These are phyloP conservation scores for Wickerhamomyces bovis DNA, from an alignment of 805 yeast genomes.

Conservation along the genomic window DNA sequence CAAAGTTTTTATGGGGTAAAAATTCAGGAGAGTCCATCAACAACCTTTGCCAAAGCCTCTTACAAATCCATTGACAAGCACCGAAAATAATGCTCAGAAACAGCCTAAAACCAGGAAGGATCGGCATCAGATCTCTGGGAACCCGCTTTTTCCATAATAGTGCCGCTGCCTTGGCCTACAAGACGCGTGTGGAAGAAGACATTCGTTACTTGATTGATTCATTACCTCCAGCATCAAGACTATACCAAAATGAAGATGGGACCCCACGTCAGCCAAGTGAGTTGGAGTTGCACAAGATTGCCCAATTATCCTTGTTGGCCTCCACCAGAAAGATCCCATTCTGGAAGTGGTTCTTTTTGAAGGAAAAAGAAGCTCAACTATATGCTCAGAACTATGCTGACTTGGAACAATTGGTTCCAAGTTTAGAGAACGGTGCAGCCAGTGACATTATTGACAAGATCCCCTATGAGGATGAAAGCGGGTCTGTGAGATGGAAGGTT, in stretches of 20 bases:
- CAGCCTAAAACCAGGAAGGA: background rate
- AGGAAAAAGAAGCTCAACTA: slow-evolving; percentile 46
- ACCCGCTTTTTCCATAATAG: slow-evolving; percentile 8
- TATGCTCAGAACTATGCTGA: slow-evolving; percentile 57
- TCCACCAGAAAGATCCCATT: slow-evolving; percentile 49
- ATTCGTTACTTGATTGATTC: slow-evolving; percentile 56
- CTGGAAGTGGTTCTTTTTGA: slow-evolving; percentile 40
- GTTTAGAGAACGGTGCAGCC: slow-evolving; percentile 38
- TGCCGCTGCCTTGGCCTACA: slow-evolving; percentile 21
- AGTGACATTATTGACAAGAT: slow-evolving; percentile 75
- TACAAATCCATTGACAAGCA: too few relatives aligned
- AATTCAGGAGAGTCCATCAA: background rate
- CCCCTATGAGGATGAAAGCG: slow-evolving; percentile 76
- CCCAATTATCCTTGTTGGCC: slow-evolving; percentile 60
- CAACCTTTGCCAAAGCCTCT: too few relatives aligned
- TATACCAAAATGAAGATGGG: slow-evolving; percentile 74
- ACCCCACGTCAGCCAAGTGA: slow-evolving; percentile 65
- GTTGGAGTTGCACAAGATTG: slow-evolving; percentile 63
- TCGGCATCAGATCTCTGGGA: background rate
- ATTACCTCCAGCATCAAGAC: slow-evolving; percentile 57
- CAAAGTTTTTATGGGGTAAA: background rate
- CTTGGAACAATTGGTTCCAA: slow-evolving; percentile 46
- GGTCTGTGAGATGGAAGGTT: slow-evolving; percentile 72
- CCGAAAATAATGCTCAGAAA: background rate
- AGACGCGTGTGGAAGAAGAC: slow-evolving; percentile 49